These are phyloP conservation scores for Penicillium roqueforti DNA, from an alignment of 495 filamentous ascomycete species.

Conservation along the genomic window DNA sequence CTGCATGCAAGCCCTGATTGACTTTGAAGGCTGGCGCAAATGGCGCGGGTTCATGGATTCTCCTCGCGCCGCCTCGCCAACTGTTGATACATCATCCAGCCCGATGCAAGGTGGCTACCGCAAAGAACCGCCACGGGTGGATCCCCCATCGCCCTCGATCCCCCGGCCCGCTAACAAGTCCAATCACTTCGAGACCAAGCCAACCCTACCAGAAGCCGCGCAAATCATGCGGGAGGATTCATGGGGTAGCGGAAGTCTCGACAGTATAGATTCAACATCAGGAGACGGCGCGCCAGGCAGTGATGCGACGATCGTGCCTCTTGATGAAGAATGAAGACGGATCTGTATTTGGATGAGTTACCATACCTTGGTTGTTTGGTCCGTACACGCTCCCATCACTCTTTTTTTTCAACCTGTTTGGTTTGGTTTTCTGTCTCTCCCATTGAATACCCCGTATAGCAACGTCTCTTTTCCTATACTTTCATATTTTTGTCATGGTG, in stretches of 20 bases:
- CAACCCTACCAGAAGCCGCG: slow-evolving; percentile 17
- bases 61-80: slow-evolving; percentile 19
- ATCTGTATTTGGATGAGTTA: not conserved
- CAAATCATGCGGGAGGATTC: slow-evolving; percentile 32
- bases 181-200: slow-evolving; percentile 11
- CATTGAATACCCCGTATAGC: slow-evolving; percentile 41
- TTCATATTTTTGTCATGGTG: slow-evolving; percentile 4
- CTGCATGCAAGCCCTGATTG: slow-evolving; percentile 97
- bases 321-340: slow-evolving; percentile 5
- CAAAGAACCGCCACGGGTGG: slow-evolving; percentile 9
- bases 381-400: not conserved
- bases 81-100: slow-evolving; percentile 23
- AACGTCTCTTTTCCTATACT: slow-evolving; percentile 9
- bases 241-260: slow-evolving; percentile 35
- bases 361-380: not conserved
- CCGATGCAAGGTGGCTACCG: slow-evolving; percentile 31
- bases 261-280: slow-evolving; percentile 25
- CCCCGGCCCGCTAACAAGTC: slow-evolving; percentile 13
- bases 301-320: not conserved
- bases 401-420: slow-evolving; percentile 22
- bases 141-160: slow-evolving; percentile 16
- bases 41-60: slow-evolving; percentile 77
- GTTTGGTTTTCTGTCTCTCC: slow-evolving; percentile 31
- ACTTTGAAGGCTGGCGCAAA: slow-evolving; percentile 96
- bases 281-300: slow-evolving; percentile 2